Base-by-base conservation (phyloP, 2,329 filamentous ascomycete species). In the Claviceps sorghi region DNA sequence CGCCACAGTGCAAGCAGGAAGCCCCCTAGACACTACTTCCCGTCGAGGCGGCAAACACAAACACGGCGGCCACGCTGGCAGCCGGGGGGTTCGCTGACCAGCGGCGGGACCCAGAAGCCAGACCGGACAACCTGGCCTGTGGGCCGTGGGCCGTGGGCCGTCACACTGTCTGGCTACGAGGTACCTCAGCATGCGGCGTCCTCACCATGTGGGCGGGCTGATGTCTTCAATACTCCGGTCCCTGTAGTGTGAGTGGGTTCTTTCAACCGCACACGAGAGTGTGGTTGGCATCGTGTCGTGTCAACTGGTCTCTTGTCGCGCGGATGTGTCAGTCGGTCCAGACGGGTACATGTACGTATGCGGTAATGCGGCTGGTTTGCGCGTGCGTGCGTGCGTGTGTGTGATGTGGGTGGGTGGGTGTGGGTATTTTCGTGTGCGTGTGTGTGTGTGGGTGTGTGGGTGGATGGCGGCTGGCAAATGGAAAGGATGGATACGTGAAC, bases 391-490 rank as follows among this genome's bases (percentile, higher is more conserved):
- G n/a, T 21, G 40, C 10, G 41, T 43, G 41, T 43, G 41, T 43
- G 42, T 29, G 11, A n/a, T 41, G n/a, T 22, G 5, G 4, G 21
- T 22, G 10, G 2, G 29, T 22, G 30, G 49, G 19, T 50, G n/a
- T n/a, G n/a, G n/a, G n/a, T n/a, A n/a, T n/a, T n/a, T n/a, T n/a
- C n/a, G n/a, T n/a, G n/a, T n/a, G n/a, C n/a, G n/a, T n/a, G n/a
- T n/a, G n/a, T n/a, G n/a, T n/a, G n/a, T 45, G 8, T 22, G 17
- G 17, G 29, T 29, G 15, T 22, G 13, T 17, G 43, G 48, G 17
- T 32, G 38, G 40, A 42, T 34, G 48, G 48, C 48, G 38, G 49
- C 40, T 50, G 49, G 49, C 49, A 50, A 41, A 50, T 50, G 34
- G 49, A n/a, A 29, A 43, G n/a, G n/a, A n/a, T n/a, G 26, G 29